Evolutionary conservation across 768 basidiomycete species (phyloP).

Genomic region (Termitomyces sp.): DNA sequence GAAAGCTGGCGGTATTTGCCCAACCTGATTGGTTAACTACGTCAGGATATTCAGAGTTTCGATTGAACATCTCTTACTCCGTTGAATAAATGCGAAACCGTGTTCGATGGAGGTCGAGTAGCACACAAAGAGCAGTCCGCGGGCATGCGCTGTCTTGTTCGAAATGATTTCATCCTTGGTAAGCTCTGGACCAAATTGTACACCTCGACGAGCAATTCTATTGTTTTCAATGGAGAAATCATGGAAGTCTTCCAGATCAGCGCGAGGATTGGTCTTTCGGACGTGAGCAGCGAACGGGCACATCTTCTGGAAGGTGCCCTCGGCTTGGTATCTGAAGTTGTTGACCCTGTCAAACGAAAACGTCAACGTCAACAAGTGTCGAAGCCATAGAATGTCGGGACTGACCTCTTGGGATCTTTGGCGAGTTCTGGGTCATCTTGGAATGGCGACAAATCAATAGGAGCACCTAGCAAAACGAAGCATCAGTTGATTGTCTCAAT

Average conservation of each 20-base stretch:
- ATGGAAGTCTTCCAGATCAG: slow-evolving; percentile 27
- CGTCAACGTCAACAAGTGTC: not conserved
- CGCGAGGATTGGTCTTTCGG: slow-evolving; percentile 41
- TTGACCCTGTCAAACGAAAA: slow-evolving; percentile 26
- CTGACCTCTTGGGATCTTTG: slow-evolving; percentile 27
- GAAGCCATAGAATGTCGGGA: not conserved
- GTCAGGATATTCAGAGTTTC: not conserved
- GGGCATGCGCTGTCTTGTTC: slow-evolving; percentile 36
- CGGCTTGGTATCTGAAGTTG: slow-evolving; percentile 33
- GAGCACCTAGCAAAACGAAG: slow-evolving; percentile 27
- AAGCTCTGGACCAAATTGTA: slow-evolving; percentile 49
- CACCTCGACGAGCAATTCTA: slow-evolving; percentile 42
- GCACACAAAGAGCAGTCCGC: slow-evolving; percentile 41
- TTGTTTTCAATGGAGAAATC: slow-evolving; percentile 19
- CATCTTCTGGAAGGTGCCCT: slow-evolving; percentile 26
- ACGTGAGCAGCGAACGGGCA: slow-evolving; percentile 46
- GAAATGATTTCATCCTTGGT: slow-evolving; percentile 27
- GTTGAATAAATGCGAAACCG: slow-evolving; percentile 38
- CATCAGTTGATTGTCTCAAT: not conserved
- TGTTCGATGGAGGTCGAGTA: slow-evolving; percentile 35
- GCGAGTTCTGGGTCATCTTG: slow-evolving; percentile 33
- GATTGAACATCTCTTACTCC: slow-evolving; percentile 20
- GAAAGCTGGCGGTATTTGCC: slow-evolving; percentile 32
- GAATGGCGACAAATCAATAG: slow-evolving; percentile 38
- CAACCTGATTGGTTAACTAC: slow-evolving; percentile 21